These are phyloP conservation scores for Falciphora oryzae DNA, from an alignment of 2,329 filamentous ascomycete genomes.

Conservation along the genomic window DNA sequence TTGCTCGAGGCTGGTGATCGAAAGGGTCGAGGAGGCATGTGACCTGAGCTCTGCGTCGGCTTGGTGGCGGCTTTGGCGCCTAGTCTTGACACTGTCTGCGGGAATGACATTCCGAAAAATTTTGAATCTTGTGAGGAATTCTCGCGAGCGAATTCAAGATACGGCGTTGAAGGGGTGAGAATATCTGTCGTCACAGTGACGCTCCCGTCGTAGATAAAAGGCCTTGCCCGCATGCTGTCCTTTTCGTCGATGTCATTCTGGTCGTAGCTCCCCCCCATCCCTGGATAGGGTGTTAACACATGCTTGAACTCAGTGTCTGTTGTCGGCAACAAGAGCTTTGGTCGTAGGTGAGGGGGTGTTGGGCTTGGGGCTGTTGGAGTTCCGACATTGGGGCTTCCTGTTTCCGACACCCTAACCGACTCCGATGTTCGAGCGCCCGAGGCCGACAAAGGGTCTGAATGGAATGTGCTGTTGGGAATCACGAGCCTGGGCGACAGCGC, in stretches of 20 bases:
- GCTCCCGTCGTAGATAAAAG: constrained; percentile 5
- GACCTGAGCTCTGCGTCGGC: neutral
- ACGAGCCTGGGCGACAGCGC: constrained; percentile 1
- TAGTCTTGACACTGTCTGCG: neutral
- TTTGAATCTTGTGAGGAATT: constrained; percentile 2
- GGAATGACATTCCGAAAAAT: neutral
- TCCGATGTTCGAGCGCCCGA: neutral
- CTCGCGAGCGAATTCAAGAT: constrained; percentile 4
- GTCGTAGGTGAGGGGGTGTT: constrained; percentile 24
- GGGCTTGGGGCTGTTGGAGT: constrained; percentile 30
- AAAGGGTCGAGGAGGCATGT: constrained; percentile 3
- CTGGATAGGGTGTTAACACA: constrained; percentile 1
- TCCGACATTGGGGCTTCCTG: constrained; percentile 16
- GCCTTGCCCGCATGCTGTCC: neutral
- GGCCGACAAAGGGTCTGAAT: neutral
- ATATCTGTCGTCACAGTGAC: constrained; percentile 1
- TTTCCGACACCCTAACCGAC: neutral
- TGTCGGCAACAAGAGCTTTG: constrained; percentile 23
- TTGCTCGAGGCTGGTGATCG: neutral
- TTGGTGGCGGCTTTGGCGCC: neutral
- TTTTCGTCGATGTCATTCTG: neutral
- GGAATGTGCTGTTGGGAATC: constrained; percentile 2
- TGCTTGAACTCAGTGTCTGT: neutral
- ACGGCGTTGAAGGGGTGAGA: constrained; percentile 1
- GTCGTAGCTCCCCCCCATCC: neutral